These are phyloP conservation scores for Colletotrichum scovillei DNA, from an alignment of 2,329 filamentous ascomycete species.

Conservation along the genomic window DNA sequence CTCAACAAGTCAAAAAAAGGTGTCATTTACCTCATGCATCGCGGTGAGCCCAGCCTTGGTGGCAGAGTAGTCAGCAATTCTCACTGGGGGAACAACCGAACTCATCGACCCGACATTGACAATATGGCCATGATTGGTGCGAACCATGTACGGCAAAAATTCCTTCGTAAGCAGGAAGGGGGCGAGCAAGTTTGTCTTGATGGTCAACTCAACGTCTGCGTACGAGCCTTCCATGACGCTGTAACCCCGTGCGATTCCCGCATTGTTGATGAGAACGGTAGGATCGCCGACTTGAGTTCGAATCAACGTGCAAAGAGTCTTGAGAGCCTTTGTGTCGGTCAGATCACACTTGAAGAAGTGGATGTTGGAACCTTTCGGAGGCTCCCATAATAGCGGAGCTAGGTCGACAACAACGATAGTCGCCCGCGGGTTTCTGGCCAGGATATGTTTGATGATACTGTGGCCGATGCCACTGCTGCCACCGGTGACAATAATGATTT, in stretches of 20 bases:
- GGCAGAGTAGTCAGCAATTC: slow-evolving; percentile 69
- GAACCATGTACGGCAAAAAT: slow-evolving; percentile 70
- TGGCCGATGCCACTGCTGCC: slow-evolving; percentile 56
- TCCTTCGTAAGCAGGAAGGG: slow-evolving; percentile 69
- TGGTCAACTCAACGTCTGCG: slow-evolving; percentile 43
- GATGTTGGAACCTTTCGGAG: slow-evolving; percentile 38
- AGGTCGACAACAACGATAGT: slow-evolving; percentile 49
- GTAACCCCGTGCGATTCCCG: slow-evolving; percentile 43
- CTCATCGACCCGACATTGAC: slow-evolving; percentile 71
- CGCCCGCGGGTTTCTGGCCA: slow-evolving; percentile 39
- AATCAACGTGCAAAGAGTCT: slow-evolving; percentile 43
- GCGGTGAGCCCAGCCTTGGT: slow-evolving; percentile 57
- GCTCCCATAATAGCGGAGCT: slow-evolving; percentile 44
- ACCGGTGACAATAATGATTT: slow-evolving; percentile 57
- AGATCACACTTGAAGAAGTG: slow-evolving; percentile 52
- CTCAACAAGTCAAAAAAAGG: accelerated
- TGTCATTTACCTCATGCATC: slow-evolving; percentile 42
- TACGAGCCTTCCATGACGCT: slow-evolving; percentile 45
- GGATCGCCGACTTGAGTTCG: slow-evolving; percentile 49
- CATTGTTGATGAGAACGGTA: slow-evolving; percentile 50
- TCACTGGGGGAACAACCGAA: slow-evolving; percentile 62
- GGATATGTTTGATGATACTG: slow-evolving; percentile 46
- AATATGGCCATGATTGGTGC: slow-evolving; percentile 71
- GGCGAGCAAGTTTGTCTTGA: slow-evolving; percentile 63
- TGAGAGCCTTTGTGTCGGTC: slow-evolving; percentile 46